A percentile compares a stretch with the other conserved stretches of the same genome.
Conservation (phyloP, 2,329 filamentous ascomycete species). For the Beauveria asiatica region DNA sequence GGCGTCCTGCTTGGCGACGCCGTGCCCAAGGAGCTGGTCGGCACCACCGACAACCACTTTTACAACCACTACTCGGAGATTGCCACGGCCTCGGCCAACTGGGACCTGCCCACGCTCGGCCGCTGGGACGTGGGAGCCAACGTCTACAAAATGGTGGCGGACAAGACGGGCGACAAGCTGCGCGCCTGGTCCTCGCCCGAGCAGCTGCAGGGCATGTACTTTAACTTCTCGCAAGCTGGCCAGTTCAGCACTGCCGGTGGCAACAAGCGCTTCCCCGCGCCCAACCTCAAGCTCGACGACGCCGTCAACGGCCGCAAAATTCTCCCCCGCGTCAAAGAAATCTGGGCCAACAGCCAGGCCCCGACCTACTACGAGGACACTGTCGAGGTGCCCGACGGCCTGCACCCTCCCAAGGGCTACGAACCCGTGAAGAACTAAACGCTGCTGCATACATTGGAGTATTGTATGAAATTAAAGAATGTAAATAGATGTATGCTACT, state of each 20-base stretch:
- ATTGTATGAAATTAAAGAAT: not conserved
- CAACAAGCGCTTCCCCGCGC: constrained; percentile 28
- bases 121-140: constrained; percentile 67
- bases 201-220: constrained; percentile 34
- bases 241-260: constrained; percentile 30
- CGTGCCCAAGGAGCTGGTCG: constrained; percentile 54
- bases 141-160: constrained; percentile 53
- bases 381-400: constrained; percentile 33
- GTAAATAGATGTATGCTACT: not conserved
- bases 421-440: not conserved
- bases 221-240: constrained; percentile 48
- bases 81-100: constrained; percentile 60
- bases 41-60: constrained; percentile 60
- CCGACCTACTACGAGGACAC: constrained; percentile 35
- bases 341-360: constrained; percentile 28
- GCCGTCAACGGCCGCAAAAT: constrained; percentile 24
- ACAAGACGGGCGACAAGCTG: constrained; percentile 48
- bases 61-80: constrained; percentile 68
- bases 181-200: constrained; percentile 28
- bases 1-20: constrained; percentile 66
- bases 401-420: constrained; percentile 34
- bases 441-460: not conserved
- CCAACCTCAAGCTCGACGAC: constrained; percentile 29
- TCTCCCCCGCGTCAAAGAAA: constrained; percentile 28
- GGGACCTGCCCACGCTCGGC: constrained; percentile 59